phyloP scores from a whole-genome alignment of 2,329 filamentous ascomycete species.

The Cylindrodendrum hubeiense region DNA sequence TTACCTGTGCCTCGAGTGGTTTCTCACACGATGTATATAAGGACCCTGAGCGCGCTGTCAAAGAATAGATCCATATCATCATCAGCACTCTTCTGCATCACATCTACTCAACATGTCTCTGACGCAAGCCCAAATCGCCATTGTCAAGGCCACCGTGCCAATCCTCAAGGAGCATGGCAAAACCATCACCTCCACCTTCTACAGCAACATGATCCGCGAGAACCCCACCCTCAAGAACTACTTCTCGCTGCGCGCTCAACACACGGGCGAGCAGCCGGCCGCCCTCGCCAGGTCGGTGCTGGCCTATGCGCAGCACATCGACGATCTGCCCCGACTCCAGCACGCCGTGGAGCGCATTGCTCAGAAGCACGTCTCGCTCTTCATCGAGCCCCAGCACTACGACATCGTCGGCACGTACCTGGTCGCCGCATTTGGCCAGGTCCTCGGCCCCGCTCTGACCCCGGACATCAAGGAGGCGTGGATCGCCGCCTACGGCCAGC shows the following conservation, averaged over 20 bases:
- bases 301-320: conserved; percentile 80
- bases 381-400: conserved; percentile 77
- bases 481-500: conserved; percentile 77
- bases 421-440: conserved; percentile 74
- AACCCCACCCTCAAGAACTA: conserved; percentile 76
- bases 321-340: conserved; percentile 72
- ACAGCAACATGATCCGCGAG: conserved; percentile 74
- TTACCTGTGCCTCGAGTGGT: conserved; percentile 38
- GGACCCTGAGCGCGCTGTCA: conserved; percentile 7
- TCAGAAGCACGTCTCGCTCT: conserved; percentile 81
- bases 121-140: conserved; percentile 73
- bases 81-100: conserved; percentile 17
- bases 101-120: conserved; percentile 58
- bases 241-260: conserved; percentile 79
- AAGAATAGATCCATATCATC: conserved; percentile 12
- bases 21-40: conserved; percentile 38
- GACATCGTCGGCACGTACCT: conserved; percentile 76
- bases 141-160: conserved; percentile 83
- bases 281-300: conserved; percentile 78
- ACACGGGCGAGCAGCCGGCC: conserved; percentile 74
- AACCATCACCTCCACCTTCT: conserved; percentile 79
- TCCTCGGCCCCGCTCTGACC: conserved; percentile 77
- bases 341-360: conserved; percentile 76
- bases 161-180: conserved; percentile 77
- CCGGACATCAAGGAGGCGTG: conserved; percentile 77